Evolutionary conservation across 805 yeast genomes (phyloP).

Genomic region (Wickerhamiella australiensis): DNA sequence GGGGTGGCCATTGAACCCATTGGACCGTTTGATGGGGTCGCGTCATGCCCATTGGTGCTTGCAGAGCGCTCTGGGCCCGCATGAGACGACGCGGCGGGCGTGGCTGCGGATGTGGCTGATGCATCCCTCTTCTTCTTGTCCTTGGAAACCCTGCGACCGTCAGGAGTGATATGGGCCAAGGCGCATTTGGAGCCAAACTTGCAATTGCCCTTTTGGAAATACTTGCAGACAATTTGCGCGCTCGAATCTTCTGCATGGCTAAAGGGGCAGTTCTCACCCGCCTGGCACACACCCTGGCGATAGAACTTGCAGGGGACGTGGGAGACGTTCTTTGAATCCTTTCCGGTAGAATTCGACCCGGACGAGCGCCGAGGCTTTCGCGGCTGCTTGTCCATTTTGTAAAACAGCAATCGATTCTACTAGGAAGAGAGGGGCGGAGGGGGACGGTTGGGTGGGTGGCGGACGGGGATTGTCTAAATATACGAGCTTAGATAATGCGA

Average conservation of each 20-base stretch:
- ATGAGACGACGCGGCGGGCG: not conserved
- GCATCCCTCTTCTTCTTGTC: slow-evolving; percentile 9
- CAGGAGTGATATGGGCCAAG: slow-evolving; percentile 78
- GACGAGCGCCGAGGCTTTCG: slow-evolving; percentile 8
- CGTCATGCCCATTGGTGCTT: not conserved
- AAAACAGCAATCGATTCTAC: not conserved
- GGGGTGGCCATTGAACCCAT: not conserved
- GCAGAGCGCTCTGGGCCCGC: not conserved
- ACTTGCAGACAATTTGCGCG: slow-evolving; percentile 63
- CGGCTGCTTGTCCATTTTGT: slow-evolving; percentile 6
- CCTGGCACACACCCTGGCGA: slow-evolving; percentile 88
- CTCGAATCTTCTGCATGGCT: slow-evolving; percentile 46
- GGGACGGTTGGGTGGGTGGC: not conserved
- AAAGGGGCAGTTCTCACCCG: slow-evolving; percentile 85
- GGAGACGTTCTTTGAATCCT: slow-evolving; percentile 43
- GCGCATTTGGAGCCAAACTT: slow-evolving; percentile 93
- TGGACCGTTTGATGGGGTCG: not conserved
- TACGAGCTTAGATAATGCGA: not conserved
- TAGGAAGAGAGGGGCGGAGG: not conserved
- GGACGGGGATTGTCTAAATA: not conserved
- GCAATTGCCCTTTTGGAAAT: slow-evolving; percentile 92
- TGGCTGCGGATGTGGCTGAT: not conserved
- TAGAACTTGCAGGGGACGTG: slow-evolving; percentile 96
- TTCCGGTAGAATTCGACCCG: slow-evolving; percentile 6
- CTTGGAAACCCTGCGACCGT: slow-evolving; percentile 64